phyloP scores from a whole-genome alignment of 2,329 filamentous ascomycete genomes.

The Colletotrichum destructivum region DNA sequence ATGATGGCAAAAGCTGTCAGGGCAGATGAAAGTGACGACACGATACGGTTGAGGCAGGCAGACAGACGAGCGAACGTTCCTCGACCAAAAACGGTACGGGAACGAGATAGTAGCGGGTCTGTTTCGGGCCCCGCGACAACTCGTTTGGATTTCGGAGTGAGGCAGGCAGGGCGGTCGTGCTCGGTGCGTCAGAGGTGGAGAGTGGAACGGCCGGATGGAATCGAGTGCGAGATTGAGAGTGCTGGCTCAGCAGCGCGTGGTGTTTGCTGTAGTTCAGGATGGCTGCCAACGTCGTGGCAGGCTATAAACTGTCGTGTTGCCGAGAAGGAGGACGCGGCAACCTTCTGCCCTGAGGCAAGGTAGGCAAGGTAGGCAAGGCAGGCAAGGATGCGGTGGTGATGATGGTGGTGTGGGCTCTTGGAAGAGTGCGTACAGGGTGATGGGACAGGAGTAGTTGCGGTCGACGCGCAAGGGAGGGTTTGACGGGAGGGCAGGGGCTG shows the following conservation, averaged over 20 bases:
- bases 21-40: background rate
- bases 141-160: background rate
- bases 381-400: slow-evolving; percentile 37
- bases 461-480: slow-evolving; percentile 13
- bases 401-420: slow-evolving; percentile 36
- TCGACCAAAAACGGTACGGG: slow-evolving; percentile 15
- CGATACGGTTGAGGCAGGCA: slow-evolving; percentile 4
- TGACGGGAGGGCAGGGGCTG: slow-evolving; percentile 18
- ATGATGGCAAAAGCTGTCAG: slow-evolving; percentile 9
- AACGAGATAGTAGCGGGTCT: background rate
- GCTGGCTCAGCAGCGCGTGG: background rate
- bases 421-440: slow-evolving; percentile 26
- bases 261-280: background rate
- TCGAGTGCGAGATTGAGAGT: background rate
- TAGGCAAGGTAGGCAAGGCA: background rate
- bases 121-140: slow-evolving; percentile 8
- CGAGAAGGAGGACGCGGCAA: slow-evolving; percentile 17
- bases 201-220: background rate
- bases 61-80: background rate
- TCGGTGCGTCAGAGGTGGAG: background rate
- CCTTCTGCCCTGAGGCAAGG: background rate
- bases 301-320: slow-evolving; percentile 18
- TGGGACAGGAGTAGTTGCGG: slow-evolving; percentile 15
- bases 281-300: slow-evolving; percentile 12
- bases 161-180: background rate